Evolutionary conservation across 2,329 filamentous ascomycete genomes (phyloP).

Genomic region (Pseudocercospora pini-densiflorae): DNA sequence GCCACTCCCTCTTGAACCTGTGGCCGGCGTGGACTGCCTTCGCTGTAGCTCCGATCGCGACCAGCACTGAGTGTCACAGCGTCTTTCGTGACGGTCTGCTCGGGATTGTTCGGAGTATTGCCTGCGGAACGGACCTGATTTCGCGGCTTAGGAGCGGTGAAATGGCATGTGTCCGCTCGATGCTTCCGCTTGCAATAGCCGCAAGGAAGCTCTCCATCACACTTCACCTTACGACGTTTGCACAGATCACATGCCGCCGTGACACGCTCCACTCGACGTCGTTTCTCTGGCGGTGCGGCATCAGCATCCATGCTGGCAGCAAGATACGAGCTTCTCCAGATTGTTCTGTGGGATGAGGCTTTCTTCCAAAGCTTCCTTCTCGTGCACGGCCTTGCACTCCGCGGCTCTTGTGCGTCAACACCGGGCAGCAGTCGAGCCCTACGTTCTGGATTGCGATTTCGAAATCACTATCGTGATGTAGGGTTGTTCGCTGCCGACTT

Average conservation of each 20-base stretch:
- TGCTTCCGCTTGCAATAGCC: slow-evolving; percentile 52
- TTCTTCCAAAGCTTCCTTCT: too few relatives aligned
- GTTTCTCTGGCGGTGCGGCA: slow-evolving; percentile 16
- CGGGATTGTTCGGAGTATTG: slow-evolving; percentile 34
- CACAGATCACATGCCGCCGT: slow-evolving; percentile 51
- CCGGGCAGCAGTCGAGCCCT: too few relatives aligned
- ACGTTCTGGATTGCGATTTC: too few relatives aligned
- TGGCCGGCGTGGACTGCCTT: slow-evolving; percentile 11
- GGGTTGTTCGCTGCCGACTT: background rate
- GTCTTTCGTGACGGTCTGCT: background rate
- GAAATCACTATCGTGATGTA: too few relatives aligned
- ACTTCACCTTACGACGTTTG: slow-evolving; percentile 57
- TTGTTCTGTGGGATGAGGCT: background rate
- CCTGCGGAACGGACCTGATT: slow-evolving; percentile 36
- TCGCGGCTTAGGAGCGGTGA: slow-evolving; percentile 29
- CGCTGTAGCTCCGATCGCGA: slow-evolving; percentile 8
- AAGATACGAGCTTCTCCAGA: background rate
- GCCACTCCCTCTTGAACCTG: slow-evolving; percentile 18
- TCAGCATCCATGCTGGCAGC: background rate
- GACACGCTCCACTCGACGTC: slow-evolving; percentile 32
- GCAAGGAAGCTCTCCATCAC: slow-evolving; percentile 57
- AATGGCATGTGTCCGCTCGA: slow-evolving; percentile 46
- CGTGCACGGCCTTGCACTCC: too few relatives aligned
- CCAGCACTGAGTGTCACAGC: background rate
- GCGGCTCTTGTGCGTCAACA: too few relatives aligned